Conservation (phyloP, 139 green algal genomes). For the Closterium sp. region DNA sequence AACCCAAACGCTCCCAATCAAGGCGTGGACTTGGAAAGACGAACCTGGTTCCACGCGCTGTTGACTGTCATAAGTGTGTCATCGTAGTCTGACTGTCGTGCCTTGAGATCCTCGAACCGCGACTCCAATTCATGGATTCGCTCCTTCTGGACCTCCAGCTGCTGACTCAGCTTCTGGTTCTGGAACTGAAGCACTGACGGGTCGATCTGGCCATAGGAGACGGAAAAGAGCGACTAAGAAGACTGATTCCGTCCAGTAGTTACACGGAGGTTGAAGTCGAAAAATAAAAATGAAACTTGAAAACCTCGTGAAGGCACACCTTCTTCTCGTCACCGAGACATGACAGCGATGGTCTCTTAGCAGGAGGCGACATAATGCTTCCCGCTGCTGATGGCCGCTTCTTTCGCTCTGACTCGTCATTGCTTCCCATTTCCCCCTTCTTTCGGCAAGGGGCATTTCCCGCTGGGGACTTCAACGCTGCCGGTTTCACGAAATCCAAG, state of each 20-base stretch:
- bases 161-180: conserved; percentile 49
- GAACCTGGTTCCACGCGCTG: conserved; percentile 45
- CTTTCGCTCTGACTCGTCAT: too few species aligned
- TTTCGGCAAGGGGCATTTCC: too few species aligned
- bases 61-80: conserved; percentile 42
- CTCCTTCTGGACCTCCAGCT: conserved; percentile 40
- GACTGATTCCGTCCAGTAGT: background rate
- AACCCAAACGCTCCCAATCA: background rate
- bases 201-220: conserved; percentile 21
- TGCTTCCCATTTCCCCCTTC: too few species aligned
- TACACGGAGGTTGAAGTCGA: background rate
- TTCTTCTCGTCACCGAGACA: background rate
- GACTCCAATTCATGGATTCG: conserved; percentile 41
- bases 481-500: too few species aligned
- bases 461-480: too few species aligned
- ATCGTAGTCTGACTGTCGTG: conserved; percentile 42
- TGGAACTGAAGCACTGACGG: conserved; percentile 37
- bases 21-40: too few species aligned
- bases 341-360: too few species aligned
- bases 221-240: background rate
- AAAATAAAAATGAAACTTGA: background rate
- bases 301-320: background rate
- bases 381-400: too few species aligned
- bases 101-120: conserved; percentile 15
- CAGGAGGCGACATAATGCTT: too few species aligned